Evolutionary conservation across 768 basidiomycete genomes (phyloP), one percentile per base, ranked within the genome.

Genomic region (Terana coerulea): DNA sequence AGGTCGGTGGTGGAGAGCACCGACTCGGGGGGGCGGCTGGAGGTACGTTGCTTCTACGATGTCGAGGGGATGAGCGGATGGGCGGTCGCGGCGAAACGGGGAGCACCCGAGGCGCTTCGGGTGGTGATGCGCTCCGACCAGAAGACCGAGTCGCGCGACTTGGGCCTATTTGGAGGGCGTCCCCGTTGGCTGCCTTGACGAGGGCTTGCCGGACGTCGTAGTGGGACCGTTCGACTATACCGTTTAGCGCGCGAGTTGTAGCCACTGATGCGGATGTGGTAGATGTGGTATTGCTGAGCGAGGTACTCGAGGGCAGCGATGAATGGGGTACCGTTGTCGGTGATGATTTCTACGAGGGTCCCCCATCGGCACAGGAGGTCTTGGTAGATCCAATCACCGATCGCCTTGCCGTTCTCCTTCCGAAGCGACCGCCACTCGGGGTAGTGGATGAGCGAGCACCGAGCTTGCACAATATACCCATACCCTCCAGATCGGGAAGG

Each of bases 171-270:
- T n/a, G n/a, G n/a, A n/a, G n/a, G n/a, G n/a, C n/a, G n/a, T n/a
- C n/a, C n/a, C n/a, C n/a, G n/a, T n/a, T n/a, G n/a, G n/a, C n/a
- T 1, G 61, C 22, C 30, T 67, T 68, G 1, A 71, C 46, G 8
- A 71, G 33, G 0, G 65, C 65, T 51, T 72, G 67, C 10, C 71
- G 33, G 8, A 72, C 52, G 1, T 43, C 61, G 14, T 51, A 63
- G 28, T 72, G 71, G 11, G 65, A 59, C 12, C 63, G 47, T 61
- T 74, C 69, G 0, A 73, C 68, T 15, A 72, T 60, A 28, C 72
- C 67, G 44, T 71, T 72, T 3, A 6, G 63, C 70, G 44, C 62
- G 59, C 1, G 63, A 65, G 47, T 73, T 72, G 47, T 71, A 72
- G 1, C 63, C 59, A 53, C 41, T 44, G 14, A 51, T 51, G 9